Evolutionary conservation across 176 grass and related monocot genomes (phyloP).

Genomic region (Musa itinerans): DNA sequence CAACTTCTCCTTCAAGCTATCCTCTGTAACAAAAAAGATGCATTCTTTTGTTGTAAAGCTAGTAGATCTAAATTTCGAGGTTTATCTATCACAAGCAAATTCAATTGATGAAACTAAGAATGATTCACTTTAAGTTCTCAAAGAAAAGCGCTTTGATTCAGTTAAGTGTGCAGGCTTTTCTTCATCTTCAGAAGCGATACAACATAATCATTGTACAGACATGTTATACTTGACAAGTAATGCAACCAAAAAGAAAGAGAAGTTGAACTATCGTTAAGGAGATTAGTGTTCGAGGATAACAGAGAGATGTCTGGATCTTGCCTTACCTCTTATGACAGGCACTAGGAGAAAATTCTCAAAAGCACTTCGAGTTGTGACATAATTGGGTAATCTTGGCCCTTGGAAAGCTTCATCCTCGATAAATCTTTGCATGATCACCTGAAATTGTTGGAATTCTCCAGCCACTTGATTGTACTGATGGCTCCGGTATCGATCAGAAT

Average conservation of each 20-base stretch:
- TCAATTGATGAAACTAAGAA: too few relatives aligned
- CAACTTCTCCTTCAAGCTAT: conserved; percentile 66
- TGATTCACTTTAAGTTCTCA: too few relatives aligned
- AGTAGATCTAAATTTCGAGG: not conserved
- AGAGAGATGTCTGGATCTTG: too few relatives aligned
- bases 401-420: conserved; percentile 84
- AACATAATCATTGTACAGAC: too few relatives aligned
- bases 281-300: not conserved
- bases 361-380: conserved; percentile 64
- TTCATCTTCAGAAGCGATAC: too few relatives aligned
- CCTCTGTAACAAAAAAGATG: conserved; percentile 43
- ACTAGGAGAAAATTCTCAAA: conserved; percentile 76
- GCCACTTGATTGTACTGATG: conserved; percentile 79
- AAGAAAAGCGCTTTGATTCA: too few relatives aligned
- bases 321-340: conserved; percentile 76
- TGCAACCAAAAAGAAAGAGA: not conserved
- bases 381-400: conserved; percentile 74
- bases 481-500: conserved; percentile 58
- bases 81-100: too few relatives aligned
- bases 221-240: not conserved
- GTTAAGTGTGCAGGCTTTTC: too few relatives aligned
- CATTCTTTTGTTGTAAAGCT: too few relatives aligned
- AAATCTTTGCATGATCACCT: conserved; percentile 77
- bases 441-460: conserved; percentile 93
- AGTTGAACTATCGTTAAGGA: not conserved